Base-by-base conservation (phyloP, 139 green algal genomes). In the Auxenochlorella protothecoides region DNA sequence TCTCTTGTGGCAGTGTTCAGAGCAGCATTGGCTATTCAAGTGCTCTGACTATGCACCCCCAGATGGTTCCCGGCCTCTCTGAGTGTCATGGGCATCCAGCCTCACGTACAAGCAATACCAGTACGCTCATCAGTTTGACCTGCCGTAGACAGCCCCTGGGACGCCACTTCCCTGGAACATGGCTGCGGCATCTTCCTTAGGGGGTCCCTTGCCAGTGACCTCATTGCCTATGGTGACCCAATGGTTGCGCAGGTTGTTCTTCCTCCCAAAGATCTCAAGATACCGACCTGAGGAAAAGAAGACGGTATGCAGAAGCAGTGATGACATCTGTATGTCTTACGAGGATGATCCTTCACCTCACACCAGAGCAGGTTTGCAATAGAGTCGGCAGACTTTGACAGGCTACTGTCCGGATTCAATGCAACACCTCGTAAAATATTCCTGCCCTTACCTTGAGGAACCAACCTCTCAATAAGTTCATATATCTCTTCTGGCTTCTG, bases 401-500 rank as follows among this genome's bases (percentile, higher is more conserved):
- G 27, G 27, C 27, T 44, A 44, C 27, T 44, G 27, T 1, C 27
- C 27, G 1, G 27, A 44, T 44, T 44, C 57, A 52, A 68, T 63
- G 7, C 44, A 70, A 70, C 74, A 5, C 16, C 55, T 55, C 55
- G 5, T 44, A 10, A 5, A 66, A 69, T 4, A 6, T 55, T 44
- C 55, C 16, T 7, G 0, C 53, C 6, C 74, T 44, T 68, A 85
- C 89, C 90, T 55, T 87, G 81, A 5, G 90, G 92, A 68, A 97
- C 92, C 61, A 97, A 84, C 73, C 88, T 70, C 80, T 97, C 92
- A 5, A 97, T 88, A 27, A 97, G 84, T 70, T 96, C 80, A 77
- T 97, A 97, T n/a, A 97, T 94, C 81, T 97, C 92, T 68, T 93
- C 87, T 4, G 92, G 92, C 76, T 97, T 97, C 84, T 97, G 92